Conservation (phyloP, 208 protist species). For the Acanthamoeba triangularis region DNA sequence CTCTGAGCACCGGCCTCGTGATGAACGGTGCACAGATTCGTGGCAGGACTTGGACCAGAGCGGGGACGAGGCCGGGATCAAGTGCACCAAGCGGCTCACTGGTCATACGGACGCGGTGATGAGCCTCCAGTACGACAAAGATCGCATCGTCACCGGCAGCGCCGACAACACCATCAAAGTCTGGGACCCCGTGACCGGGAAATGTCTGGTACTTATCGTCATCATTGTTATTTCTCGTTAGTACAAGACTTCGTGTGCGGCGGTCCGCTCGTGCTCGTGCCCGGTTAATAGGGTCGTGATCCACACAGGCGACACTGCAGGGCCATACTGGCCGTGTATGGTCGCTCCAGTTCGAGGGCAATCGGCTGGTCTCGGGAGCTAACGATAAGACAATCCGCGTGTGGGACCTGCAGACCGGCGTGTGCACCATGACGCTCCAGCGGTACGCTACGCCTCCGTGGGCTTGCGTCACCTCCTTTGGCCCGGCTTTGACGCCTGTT, state of each 20-base stretch:
- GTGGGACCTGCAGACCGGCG: conserved; percentile 48
- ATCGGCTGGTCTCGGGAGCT: conserved; percentile 38
- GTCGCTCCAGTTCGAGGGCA: conserved; percentile 63
- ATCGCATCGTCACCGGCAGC: conserved; percentile 21
- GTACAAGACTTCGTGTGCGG: background rate
- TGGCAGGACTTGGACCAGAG: conserved; percentile 1
- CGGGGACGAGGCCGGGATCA: background rate
- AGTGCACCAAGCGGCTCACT: conserved; percentile 22
- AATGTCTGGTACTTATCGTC: background rate
- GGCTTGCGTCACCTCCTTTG: too few relatives aligned
- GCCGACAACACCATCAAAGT: conserved; percentile 72
- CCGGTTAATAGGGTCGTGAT: background rate
- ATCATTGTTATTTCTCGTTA: background rate
- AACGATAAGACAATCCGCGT: conserved; percentile 38
- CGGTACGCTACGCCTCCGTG: background rate
- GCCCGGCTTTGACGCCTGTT: background rate
- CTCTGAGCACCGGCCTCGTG: background rate
- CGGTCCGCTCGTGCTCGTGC: background rate
- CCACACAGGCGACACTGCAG: conserved; percentile 39
- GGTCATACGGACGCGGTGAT: conserved; percentile 53
- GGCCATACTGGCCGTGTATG: conserved; percentile 48
- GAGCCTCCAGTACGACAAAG: conserved; percentile 68
- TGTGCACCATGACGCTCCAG: conserved; percentile 62
- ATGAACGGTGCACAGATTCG: background rate
- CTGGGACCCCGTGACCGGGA: conserved; percentile 54